phyloP scores from a whole-genome alignment of 2,329 filamentous ascomycete species.

The Botrytis cinerea region DNA sequence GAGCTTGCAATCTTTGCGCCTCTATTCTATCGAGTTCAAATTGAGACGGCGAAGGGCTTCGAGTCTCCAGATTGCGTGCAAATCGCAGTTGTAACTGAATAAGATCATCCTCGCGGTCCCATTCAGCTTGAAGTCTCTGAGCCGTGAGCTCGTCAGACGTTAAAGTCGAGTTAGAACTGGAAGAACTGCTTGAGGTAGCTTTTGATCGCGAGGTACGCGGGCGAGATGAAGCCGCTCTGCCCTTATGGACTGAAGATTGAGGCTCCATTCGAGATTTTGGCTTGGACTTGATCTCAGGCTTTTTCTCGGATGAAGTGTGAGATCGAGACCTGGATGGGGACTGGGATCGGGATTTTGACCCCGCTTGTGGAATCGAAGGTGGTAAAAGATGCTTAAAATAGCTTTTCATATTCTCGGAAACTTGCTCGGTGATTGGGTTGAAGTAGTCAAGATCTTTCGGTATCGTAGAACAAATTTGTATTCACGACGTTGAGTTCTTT shows the following conservation, averaged over 20 bases:
- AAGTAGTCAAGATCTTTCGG: background rate
- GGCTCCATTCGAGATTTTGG: slow-evolving; percentile 3
- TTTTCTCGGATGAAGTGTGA: slow-evolving; percentile 4
- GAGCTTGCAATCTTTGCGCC: slow-evolving; percentile 22
- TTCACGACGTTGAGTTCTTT: slow-evolving; percentile 5
- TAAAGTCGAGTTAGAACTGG: background rate
- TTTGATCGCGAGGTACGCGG: slow-evolving; percentile 1
- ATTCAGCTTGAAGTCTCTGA: slow-evolving; percentile 20
- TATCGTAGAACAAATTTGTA: background rate
- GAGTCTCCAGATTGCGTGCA: background rate
- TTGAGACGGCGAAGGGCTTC: slow-evolving; percentile 5
- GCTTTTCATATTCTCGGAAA: slow-evolving; percentile 14
- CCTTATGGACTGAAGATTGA: background rate
- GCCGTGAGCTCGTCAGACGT: slow-evolving; percentile 19
- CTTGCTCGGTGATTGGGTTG: background rate
- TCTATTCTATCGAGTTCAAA: slow-evolving; percentile 21
- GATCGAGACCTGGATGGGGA: background rate
- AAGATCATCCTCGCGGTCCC: slow-evolving; percentile 22
- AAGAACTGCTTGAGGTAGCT: background rate
- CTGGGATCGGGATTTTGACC: background rate
- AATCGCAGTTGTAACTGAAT: slow-evolving; percentile 18
- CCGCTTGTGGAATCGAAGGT: background rate
- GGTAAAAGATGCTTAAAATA: slow-evolving; percentile 20
- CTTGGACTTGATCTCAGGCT: background rate
- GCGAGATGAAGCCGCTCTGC: background rate